Evolutionary conservation across 768 basidiomycete genomes (phyloP), one percentile per base, ranked within the genome.

Genomic region (Calocybe cyanea): DNA sequence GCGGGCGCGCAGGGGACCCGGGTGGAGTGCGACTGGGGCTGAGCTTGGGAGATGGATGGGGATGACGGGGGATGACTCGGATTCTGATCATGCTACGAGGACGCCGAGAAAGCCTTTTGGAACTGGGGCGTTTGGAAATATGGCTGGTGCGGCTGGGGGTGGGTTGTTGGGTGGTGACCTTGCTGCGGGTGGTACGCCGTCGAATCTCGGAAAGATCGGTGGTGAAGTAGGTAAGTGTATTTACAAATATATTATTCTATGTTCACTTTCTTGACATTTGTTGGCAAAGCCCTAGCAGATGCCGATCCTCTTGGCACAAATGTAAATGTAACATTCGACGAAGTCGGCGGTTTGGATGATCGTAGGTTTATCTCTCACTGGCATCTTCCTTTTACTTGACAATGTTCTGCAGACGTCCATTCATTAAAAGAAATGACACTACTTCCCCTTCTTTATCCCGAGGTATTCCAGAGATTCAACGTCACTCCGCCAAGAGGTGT

Each of bases 351-450:
- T 2, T 69, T 99, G 32, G 94, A 97, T 56, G 88, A 92, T 43
- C 95, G 92, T 93, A 57, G 60, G 83, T 75, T 18, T 19, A 21
- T 21, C 13, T 25, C 41, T 35, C 44, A 21, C 17, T 31, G 15
- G 4, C 21, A 46, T 37, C 18, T 34, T 37, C 7, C 11, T 2
- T 2, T 2, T 18, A n/a, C 43, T 41, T 37, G 11, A 46, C 21
- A 18, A 46, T 38, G 41, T 19, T 21, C 50, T 37, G 19, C 20
- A 94, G 92, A 99, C 56, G 95, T 99, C 45, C 92, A 95, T 59
- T 87, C 92, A 7, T 69, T 98, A 48, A 98, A 97, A 68, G 96
- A 99, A 63, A 98, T 99, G 96, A 97, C 97, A 0, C 74, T 97
- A 7, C 76, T 99, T 0, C 96, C 96, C 1, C 71, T 99, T 0